These are phyloP conservation scores for Syzygium malaccense DNA, from an alignment of 441 rosid species.

Conservation along the genomic window DNA sequence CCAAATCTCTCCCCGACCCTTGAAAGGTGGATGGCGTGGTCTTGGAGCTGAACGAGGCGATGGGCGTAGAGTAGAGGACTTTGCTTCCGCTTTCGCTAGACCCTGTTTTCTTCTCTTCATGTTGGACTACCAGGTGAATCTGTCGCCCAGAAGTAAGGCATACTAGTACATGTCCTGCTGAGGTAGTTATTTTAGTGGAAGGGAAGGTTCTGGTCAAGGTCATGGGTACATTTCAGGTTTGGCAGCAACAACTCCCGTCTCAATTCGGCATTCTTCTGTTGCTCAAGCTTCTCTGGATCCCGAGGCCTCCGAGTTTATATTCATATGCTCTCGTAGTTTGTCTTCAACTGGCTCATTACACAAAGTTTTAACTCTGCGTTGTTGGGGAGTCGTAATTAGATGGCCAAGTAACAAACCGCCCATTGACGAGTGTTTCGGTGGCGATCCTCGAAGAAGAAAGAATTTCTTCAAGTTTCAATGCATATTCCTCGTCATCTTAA, in stretches of 20 bases:
- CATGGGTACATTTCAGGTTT: not conserved
- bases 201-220: not conserved
- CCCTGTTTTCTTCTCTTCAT: not conserved
- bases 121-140: not conserved
- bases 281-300: too few relatives aligned
- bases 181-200: not conserved
- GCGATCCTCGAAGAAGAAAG: not conserved
- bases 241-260: too few relatives aligned
- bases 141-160: not conserved
- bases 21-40: not conserved
- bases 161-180: not conserved
- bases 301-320: too few relatives aligned
- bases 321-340: too few relatives aligned
- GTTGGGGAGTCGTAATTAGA: too few relatives aligned
- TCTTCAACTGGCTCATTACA: too few relatives aligned
- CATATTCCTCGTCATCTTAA: not conserved
- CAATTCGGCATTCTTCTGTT: too few relatives aligned
- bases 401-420: not conserved
- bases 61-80: not conserved
- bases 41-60: not conserved
- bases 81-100: not conserved
- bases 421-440: not conserved
- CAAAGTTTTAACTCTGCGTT: too few relatives aligned
- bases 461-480: not conserved
- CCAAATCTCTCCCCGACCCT: conserved; percentile 9